Evolutionary conservation across 2,329 filamentous ascomycete species (phyloP).

Genomic region (Diplodia seriata): DNA sequence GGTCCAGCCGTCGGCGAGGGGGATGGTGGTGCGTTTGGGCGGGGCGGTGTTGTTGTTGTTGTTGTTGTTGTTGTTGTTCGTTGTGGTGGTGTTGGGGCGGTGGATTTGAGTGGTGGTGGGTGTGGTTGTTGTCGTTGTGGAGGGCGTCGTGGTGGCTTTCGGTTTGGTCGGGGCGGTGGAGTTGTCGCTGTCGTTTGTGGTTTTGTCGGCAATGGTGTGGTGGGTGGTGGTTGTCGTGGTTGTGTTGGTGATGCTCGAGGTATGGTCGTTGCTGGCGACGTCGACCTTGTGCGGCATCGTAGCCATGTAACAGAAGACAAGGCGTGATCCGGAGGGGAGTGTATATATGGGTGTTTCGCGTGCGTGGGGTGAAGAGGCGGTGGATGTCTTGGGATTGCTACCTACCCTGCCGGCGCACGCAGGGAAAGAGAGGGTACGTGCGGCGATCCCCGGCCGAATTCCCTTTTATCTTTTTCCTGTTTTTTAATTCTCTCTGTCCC

Average conservation of each 20-base stretch:
- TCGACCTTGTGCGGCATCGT: constrained; percentile 25
- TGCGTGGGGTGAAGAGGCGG: background rate
- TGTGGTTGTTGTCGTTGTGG: background rate
- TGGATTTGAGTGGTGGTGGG: background rate
- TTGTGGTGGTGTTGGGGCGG: background rate
- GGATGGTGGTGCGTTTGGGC: constrained; percentile 43
- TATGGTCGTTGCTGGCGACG: background rate
- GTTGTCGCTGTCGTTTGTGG: constrained; percentile 1
- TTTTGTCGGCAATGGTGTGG: background rate
- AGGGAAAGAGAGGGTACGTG: background rate
- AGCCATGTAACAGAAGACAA: background rate
- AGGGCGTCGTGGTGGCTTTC: too few species aligned
- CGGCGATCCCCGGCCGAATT: background rate
- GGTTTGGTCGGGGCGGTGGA: background rate
- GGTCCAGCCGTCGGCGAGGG: constrained; percentile 47
- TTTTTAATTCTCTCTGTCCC: background rate
- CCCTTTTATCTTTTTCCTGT: background rate
- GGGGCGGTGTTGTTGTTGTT: background rate
- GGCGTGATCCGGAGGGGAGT: background rate
- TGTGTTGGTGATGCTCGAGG: background rate
- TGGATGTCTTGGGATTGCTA: background rate
- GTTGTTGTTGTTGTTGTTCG: background rate
- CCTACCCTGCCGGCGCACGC: background rate
- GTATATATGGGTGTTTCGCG: background rate
- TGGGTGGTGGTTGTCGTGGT: background rate